Evolutionary conservation across 2,329 filamentous ascomycete species (phyloP).

Genomic region (Cylindrodendrum hubeiense): DNA sequence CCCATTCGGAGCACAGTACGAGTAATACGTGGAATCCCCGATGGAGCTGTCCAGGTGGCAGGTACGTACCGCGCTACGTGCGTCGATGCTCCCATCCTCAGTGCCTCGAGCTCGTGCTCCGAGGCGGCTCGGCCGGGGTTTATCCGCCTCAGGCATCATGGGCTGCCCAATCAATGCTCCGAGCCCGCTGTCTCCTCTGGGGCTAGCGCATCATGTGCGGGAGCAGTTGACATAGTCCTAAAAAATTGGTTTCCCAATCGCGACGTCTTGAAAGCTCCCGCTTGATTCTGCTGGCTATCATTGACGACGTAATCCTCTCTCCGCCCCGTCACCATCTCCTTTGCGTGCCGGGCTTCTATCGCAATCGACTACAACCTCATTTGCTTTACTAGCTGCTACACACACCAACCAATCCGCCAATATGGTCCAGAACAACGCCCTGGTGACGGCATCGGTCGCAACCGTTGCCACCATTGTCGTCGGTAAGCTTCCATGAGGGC

Average conservation of each 20-base stretch:
- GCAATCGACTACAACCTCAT: constrained; percentile 23
- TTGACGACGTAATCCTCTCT: constrained; percentile 38
- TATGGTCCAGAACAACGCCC: constrained; percentile 64
- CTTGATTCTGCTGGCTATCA: constrained; percentile 33
- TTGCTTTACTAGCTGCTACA: constrained; percentile 27
- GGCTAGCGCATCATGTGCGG: constrained; percentile 42
- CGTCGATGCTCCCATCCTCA: constrained; percentile 24
- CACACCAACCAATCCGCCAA: constrained; percentile 37
- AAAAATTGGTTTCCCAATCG: constrained; percentile 46
- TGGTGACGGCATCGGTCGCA: constrained; percentile 72
- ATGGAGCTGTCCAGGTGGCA: constrained; percentile 22
- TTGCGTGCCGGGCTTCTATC: constrained; percentile 23
- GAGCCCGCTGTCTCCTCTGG: constrained; percentile 15
- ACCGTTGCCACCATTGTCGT: constrained; percentile 70
- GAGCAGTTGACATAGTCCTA: constrained; percentile 32
- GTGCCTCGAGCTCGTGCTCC: constrained; percentile 29
- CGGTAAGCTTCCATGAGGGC: constrained; percentile 57
- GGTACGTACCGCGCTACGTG: constrained; percentile 39
- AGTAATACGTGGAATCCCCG: constrained; percentile 32
- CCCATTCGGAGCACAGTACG: constrained; percentile 23
- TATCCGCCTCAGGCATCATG: constrained; percentile 16
- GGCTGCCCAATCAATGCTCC: constrained; percentile 33
- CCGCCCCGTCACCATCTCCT: constrained; percentile 18
- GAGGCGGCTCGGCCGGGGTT: constrained; percentile 28
- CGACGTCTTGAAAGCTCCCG: constrained; percentile 42